Base-by-base conservation (phyloP, 768 basidiomycete genomes). In the Suillus brevipes region DNA sequence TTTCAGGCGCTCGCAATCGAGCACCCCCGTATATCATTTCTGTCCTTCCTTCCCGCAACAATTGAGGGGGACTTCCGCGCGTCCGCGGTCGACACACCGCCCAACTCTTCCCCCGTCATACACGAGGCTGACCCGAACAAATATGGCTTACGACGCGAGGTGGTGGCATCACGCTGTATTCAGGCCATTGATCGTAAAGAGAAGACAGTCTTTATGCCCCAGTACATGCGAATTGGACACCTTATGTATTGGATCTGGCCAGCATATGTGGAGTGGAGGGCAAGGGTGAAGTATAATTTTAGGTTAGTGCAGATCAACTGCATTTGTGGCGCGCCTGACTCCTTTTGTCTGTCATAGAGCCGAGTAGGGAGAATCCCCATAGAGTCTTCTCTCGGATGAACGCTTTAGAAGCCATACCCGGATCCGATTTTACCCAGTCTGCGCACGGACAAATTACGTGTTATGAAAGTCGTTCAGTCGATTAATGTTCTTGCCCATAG, bases 1-100 rank as follows among this genome's bases (percentile, higher is more conserved):
- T 94, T 88, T 74, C 91, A 92, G 74, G 82, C 89, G 0, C 85
- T 95, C 38, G 80, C 92, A 5, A 90, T 94, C 65, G 94, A 95
- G 68, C 89, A 94, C 66, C 90, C 91, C 7, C 71, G 76, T 3
- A 85, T 95, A 68, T 55, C 76, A 0, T 94, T 93, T 75, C 81
- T 87, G 0, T 80, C 80, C 64, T 70, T 90, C 69, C 73, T 92
- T 3, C 91, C 92, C 9, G 81, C 82, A 40, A 92, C 91, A 13
- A 84, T 94, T 37, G 85, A 91, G 69, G 91, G 92, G 43, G 80
- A 84, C 69, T 94, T 94, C 77, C 87, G 92, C n/a, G 84, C 87
- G 0, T 88, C 88, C 3, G 92, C 93, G 0, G 89, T 92, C 13
- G 91, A 94, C 69, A 79, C 75, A n/a, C 74, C 76, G 14, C 71